phyloP scores from a whole-genome alignment of 164 flowering plant genomes.

The Dillenia turbinata region DNA sequence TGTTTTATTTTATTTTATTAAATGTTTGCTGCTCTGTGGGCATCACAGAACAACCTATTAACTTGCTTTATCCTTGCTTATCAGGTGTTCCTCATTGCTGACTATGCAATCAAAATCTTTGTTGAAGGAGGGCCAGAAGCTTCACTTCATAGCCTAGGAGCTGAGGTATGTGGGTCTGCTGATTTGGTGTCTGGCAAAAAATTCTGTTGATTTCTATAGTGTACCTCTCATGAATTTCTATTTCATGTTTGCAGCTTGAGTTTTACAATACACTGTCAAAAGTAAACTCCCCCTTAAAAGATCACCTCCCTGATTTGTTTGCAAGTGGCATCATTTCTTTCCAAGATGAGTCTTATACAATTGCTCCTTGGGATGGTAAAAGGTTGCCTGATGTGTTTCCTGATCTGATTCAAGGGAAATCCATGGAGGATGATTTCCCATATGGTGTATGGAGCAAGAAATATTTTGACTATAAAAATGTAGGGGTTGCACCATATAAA shows the following conservation, averaged over 20 bases:
- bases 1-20: too few relatives aligned
- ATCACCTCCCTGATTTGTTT: constrained; percentile 68
- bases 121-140: constrained; percentile 85
- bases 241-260: constrained; percentile 62
- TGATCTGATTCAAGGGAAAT: constrained; percentile 20
- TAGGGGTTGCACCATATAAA: constrained; percentile 29
- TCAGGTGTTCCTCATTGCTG: constrained; percentile 75
- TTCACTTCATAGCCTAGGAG: constrained; percentile 68
- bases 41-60: not conserved
- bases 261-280: constrained; percentile 52
- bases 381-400: constrained; percentile 60
- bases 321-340: constrained; percentile 68
- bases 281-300: constrained; percentile 53
- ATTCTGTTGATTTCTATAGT: too few relatives aligned
- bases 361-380: constrained; percentile 80
- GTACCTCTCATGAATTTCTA: not conserved
- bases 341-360: constrained; percentile 53
- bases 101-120: constrained; percentile 67
- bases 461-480: constrained; percentile 44
- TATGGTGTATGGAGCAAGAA: constrained; percentile 84
- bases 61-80: constrained; percentile 1
- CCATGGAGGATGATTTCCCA: constrained; percentile 32
- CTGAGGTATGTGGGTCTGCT: constrained; percentile 51
- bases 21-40: too few relatives aligned
- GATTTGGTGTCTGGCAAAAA: too few relatives aligned